Percentiles rank a stretch among this genome's conserved stretches.
Evolutionary conservation across 164 flowering plant genomes (phyloP).

Genomic region (Aristolochia fimbriata): DNA sequence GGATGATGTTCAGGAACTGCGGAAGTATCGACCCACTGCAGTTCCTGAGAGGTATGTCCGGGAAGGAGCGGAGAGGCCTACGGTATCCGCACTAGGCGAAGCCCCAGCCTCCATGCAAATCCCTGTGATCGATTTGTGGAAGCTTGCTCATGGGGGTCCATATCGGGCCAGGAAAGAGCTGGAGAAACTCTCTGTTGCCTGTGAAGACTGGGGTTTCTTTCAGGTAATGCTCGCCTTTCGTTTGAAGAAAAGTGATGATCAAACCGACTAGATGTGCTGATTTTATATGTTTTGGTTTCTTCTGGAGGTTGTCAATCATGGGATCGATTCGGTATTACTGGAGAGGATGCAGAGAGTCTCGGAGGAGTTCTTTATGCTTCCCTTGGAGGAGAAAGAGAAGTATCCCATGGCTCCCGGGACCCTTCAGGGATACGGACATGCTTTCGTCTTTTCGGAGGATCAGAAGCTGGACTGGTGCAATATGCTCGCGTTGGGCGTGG

Average conservation of each 20-base stretch:
- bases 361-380: conserved; percentile 69
- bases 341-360: conserved; percentile 54
- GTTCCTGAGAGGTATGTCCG: conserved; percentile 69
- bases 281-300: background rate
- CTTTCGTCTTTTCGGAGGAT: conserved; percentile 84
- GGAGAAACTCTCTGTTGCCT: conserved; percentile 39
- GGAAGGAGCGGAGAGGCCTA: conserved; percentile 49
- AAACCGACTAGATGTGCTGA: background rate
- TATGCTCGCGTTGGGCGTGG: conserved; percentile 81
- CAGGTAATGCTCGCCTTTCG: conserved; percentile 34
- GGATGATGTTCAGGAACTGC: conserved; percentile 77
- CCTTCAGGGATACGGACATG: conserved; percentile 89
- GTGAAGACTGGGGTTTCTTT: conserved; percentile 91
- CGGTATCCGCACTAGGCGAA: background rate
- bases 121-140: conserved; percentile 60
- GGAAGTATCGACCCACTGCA: conserved; percentile 24
- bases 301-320: conserved; percentile 72
- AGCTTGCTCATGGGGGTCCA: conserved; percentile 25
- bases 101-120: conserved; percentile 20
- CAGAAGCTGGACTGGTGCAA: conserved; percentile 96
- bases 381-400: conserved; percentile 71
- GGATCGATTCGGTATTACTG: conserved; percentile 37
- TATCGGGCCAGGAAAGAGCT: conserved; percentile 32
- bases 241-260: too few species aligned
- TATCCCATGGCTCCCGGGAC: conserved; percentile 82